Conservation (phyloP, 2,329 filamentous ascomycete species). For the Alternaria gaisen region DNA sequence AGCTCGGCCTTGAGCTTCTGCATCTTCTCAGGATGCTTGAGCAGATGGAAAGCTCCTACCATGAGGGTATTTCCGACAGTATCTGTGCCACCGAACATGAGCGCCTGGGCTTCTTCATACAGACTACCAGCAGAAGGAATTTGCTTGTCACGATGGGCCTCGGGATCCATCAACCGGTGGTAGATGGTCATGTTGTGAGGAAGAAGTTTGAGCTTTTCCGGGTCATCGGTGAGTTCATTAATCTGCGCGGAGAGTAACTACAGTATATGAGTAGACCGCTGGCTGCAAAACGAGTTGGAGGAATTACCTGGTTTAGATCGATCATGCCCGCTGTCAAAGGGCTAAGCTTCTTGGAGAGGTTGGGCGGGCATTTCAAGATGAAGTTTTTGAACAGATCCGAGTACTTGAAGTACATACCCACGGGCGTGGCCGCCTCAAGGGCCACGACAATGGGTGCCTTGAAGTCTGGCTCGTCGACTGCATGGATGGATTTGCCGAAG, state of each 20-base stretch:
- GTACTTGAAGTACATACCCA: constrained; percentile 53
- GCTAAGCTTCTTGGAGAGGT: constrained; percentile 47
- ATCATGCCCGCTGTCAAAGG: constrained; percentile 52
- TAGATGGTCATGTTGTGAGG: constrained; percentile 52
- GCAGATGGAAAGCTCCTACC: constrained; percentile 54
- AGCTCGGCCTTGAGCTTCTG: constrained; percentile 53
- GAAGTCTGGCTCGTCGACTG: constrained; percentile 52
- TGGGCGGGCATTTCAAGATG: constrained; percentile 50
- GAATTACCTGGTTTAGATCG: constrained; percentile 44
- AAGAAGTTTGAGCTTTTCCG: constrained; percentile 41
- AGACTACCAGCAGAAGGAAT: constrained; percentile 47
- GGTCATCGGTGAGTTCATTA: constrained; percentile 41
- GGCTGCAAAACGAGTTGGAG: neutral
- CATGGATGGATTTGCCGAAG: constrained; percentile 53
- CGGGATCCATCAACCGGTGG: constrained; percentile 47
- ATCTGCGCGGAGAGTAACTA: constrained; percentile 46
- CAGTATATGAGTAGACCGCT: neutral
- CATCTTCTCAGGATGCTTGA: constrained; percentile 46
- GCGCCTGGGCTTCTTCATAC: constrained; percentile 56
- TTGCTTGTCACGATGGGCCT: constrained; percentile 42
- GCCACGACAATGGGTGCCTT: constrained; percentile 54
- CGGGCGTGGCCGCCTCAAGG: constrained; percentile 50
- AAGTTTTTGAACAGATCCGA: constrained; percentile 49
- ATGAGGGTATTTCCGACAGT: constrained; percentile 56
- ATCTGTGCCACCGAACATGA: constrained; percentile 59